Base-by-base conservation (phyloP, 305 asterid genomes). In the Ilex paraguariensis region DNA sequence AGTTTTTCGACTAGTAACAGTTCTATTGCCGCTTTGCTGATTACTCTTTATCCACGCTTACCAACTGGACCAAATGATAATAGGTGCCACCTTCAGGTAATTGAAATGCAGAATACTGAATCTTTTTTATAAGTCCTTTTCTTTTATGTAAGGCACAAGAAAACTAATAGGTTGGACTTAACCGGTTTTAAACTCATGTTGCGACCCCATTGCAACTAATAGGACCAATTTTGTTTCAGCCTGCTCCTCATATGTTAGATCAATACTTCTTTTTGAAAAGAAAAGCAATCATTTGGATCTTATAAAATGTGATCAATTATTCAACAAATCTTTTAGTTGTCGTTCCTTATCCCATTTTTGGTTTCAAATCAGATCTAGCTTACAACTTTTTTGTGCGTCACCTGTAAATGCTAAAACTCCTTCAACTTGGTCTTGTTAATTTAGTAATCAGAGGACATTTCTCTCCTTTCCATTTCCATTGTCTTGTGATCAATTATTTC, bases 11-110 rank as follows among this genome's bases (percentile, higher is more conserved):
- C 95, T 21, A 81, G 96, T 81, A 90, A 87, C 76, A 83, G 89
- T 74, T 82, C 97, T 45, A 70, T 87, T 79, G 95, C 97, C 52
- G 90, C 96, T 75, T 79, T 93, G 81, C 82, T 90, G 71, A 80
- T 90, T 73, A 83, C 97, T 57, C 85, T 93, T 66, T 93, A 86
- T 80, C 97, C 99, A 30, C 95, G 97, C 57, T 77, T 93, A 70
- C 99, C 99, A 51, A 79, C 87, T 70, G 97, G 94, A 65, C 97
- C 99, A 73, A 87, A 90, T 84, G 99, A 93, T 86, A 93, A 93
- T 67, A 80, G 95, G 68, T 93, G 99, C 81, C 97, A 93, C 87
- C 94, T 93, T 66, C 99, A 93, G 97, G 99, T 93, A 79, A 68
- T 64, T 73, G 49, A 61, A 66, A 16, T 64, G 54, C 49, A 44